These are phyloP conservation scores for Ceratobasidium sp. DNA, from an alignment of 1,284 basidiomycete genomes.

Conservation along the genomic window DNA sequence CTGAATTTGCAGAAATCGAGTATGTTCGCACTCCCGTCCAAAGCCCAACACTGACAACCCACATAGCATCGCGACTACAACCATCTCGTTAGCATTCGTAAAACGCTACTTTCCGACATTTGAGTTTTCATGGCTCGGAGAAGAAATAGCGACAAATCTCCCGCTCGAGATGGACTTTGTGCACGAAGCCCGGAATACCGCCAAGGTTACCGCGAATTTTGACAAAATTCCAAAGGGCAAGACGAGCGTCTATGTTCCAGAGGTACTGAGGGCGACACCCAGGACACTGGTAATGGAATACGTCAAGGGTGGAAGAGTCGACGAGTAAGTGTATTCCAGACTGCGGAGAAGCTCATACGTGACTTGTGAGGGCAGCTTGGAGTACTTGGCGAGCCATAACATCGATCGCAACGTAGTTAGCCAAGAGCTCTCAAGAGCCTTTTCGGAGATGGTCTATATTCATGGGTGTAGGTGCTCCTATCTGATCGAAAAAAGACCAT, in stretches of 20 bases:
- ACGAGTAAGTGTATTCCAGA: slow-evolving; percentile 14
- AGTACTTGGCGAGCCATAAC: slow-evolving; percentile 79
- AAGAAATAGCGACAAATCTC: slow-evolving; percentile 91
- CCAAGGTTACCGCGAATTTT: slow-evolving; percentile 77
- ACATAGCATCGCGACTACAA: slow-evolving; percentile 50
- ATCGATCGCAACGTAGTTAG: slow-evolving; percentile 96
- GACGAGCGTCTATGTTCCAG: slow-evolving; percentile 90
- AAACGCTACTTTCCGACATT: slow-evolving; percentile 89
- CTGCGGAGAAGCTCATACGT: background rate
- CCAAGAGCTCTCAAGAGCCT: slow-evolving; percentile 87
- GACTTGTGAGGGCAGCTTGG: slow-evolving; percentile 71
- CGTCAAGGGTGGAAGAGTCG: slow-evolving; percentile 81
- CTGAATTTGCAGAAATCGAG: slow-evolving; percentile 93
- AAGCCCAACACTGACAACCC: slow-evolving; percentile 6
- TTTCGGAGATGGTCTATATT: slow-evolving; percentile 95
- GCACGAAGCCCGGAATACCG: slow-evolving; percentile 89
- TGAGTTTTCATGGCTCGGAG: slow-evolving; percentile 93
- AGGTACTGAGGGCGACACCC: slow-evolving; percentile 83
- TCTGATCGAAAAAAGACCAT: background rate
- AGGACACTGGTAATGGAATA: slow-evolving; percentile 56
- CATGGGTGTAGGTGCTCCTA: slow-evolving; percentile 75
- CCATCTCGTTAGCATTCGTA: slow-evolving; percentile 75
- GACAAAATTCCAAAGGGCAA: slow-evolving; percentile 56
- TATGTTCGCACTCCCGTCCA: slow-evolving; percentile 61
- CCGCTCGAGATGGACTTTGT: slow-evolving; percentile 96